A percentile compares a stretch with the other conserved stretches of the same genome.
phyloP scores from a whole-genome alignment of 495 filamentous ascomycete species.

The Neurospora sp. region DNA sequence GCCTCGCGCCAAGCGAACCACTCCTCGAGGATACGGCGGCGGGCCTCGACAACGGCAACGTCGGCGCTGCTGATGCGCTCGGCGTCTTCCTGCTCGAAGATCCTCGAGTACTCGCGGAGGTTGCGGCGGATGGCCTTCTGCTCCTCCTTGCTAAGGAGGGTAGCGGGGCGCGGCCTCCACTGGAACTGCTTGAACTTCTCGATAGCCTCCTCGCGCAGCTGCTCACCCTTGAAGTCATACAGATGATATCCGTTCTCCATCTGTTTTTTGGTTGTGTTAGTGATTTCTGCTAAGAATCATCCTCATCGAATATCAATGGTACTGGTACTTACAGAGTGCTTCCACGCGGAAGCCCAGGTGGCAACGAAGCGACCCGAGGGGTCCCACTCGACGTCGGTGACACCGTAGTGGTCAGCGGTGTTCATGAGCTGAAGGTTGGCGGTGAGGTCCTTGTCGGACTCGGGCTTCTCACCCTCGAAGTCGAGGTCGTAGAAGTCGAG shows the following conservation, averaged over 20 bases:
- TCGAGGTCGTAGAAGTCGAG: constrained; percentile 97
- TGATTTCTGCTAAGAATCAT: constrained; percentile 3
- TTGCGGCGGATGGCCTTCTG: constrained; percentile 98
- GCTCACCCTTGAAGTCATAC: constrained; percentile 88
- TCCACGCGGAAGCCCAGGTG: constrained; percentile 87
- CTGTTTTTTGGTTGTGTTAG: constrained; percentile 43
- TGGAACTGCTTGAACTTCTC: constrained; percentile 96
- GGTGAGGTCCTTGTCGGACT: constrained; percentile 84
- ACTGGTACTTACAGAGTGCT: constrained; percentile 72
- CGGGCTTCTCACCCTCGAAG: constrained; percentile 92
- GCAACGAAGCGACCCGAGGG: constrained; percentile 90
- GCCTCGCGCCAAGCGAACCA: constrained; percentile 78
- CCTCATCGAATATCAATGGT: not conserved
- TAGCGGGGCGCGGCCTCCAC: constrained; percentile 87
- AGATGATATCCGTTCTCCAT: constrained; percentile 99
- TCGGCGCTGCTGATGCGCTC: constrained; percentile 87
- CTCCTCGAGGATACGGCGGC: constrained; percentile 75
- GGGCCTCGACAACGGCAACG: constrained; percentile 80
- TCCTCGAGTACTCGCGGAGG: constrained; percentile 85
- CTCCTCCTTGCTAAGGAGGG: constrained; percentile 84
- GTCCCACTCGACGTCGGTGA: constrained; percentile 97
- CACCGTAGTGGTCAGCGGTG: constrained; percentile 87
- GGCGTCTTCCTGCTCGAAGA: constrained; percentile 91
- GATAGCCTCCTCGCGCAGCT: constrained; percentile 82
- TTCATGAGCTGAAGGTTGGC: constrained; percentile 92